Evolutionary conservation across 1,284 basidiomycete species (phyloP).

Genomic region (Pisolithus thermaeus): DNA sequence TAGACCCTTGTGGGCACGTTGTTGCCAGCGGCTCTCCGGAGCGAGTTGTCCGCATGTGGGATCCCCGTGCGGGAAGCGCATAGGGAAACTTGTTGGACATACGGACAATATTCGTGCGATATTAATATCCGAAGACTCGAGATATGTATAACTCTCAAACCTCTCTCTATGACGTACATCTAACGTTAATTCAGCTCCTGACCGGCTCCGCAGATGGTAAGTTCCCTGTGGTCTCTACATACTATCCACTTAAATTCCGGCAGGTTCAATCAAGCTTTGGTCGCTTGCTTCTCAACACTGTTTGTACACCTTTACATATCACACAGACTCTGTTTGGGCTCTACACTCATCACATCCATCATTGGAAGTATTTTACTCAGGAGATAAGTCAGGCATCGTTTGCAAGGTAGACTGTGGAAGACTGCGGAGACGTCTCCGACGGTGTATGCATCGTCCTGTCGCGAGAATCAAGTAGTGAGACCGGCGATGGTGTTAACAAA

Average conservation of each 20-base stretch:
- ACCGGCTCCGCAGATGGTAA: constrained; percentile 86
- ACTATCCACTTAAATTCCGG: constrained; percentile 10
- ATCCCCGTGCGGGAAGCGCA: constrained; percentile 76
- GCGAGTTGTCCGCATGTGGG: constrained; percentile 87
- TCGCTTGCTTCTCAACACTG: constrained; percentile 85
- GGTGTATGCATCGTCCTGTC: constrained; percentile 87
- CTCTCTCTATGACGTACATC: constrained; percentile 2
- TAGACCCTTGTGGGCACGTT: constrained; percentile 73
- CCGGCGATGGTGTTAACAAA: constrained; percentile 72
- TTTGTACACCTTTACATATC: constrained; percentile 94
- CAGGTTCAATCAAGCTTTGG: constrained; percentile 87
- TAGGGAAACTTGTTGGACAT: constrained; percentile 83
- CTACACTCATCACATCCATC: constrained; percentile 84
- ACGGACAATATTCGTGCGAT: constrained; percentile 94
- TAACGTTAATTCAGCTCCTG: constrained; percentile 51
- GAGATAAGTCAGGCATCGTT: constrained; percentile 85
- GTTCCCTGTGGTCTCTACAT: constrained; percentile 11
- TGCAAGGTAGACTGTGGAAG: constrained; percentile 89
- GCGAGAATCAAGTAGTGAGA: constrained; percentile 46
- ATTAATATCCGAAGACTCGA: constrained; percentile 82
- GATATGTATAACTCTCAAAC: constrained; percentile 58
- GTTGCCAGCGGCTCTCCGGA: constrained; percentile 91
- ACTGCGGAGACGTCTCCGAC: constrained; percentile 74
- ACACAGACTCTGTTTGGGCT: constrained; percentile 94
- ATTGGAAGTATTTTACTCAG: constrained; percentile 93